phyloP scores from a whole-genome alignment of 2,329 filamentous ascomycete species.

The Phaeosphaeriaceae sp. region DNA sequence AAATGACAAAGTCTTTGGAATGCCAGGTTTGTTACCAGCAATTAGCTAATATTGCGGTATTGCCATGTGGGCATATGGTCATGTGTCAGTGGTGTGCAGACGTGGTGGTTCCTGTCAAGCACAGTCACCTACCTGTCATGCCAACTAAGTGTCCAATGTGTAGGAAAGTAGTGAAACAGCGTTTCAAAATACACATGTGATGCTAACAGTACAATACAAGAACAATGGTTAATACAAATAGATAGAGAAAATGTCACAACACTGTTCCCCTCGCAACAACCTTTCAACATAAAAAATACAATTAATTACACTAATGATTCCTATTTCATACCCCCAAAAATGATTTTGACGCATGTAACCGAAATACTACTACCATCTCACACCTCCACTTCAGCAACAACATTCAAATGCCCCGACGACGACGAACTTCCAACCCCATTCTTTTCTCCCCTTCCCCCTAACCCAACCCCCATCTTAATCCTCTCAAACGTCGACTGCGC shows the following conservation, averaged over 20 bases:
- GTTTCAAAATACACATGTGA: slow-evolving; percentile 47
- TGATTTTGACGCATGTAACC: slow-evolving; percentile 1
- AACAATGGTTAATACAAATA: too few species aligned
- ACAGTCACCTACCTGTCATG: slow-evolving; percentile 49
- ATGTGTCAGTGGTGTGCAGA: slow-evolving; percentile 64
- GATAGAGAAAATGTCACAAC: too few species aligned
- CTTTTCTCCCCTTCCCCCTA: slow-evolving; percentile 2
- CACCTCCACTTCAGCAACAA: slow-evolving; percentile 10
- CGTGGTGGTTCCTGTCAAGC: slow-evolving; percentile 54
- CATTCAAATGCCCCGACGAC: slow-evolving; percentile 31
- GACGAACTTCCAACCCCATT: slow-evolving; percentile 4
- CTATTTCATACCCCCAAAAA: too few species aligned
- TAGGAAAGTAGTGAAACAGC: slow-evolving; percentile 54
- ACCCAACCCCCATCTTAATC: slow-evolving; percentile 32
- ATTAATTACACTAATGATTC: too few species aligned
- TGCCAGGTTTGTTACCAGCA: slow-evolving; percentile 62
- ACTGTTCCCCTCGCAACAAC: too few species aligned
- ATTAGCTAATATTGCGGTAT: slow-evolving; percentile 57
- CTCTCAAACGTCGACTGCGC: slow-evolving; percentile 34
- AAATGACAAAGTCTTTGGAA: slow-evolving; percentile 58
- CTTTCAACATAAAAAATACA: too few species aligned
- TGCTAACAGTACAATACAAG: too few species aligned
- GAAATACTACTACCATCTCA: not conserved
- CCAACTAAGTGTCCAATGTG: slow-evolving; percentile 55
- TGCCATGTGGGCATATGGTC: slow-evolving; percentile 62